Percentiles rank a stretch among this genome's conserved stretches.
Conservation (phyloP, 2,329 filamentous ascomycete species). For the Metarhizium rileyi region DNA sequence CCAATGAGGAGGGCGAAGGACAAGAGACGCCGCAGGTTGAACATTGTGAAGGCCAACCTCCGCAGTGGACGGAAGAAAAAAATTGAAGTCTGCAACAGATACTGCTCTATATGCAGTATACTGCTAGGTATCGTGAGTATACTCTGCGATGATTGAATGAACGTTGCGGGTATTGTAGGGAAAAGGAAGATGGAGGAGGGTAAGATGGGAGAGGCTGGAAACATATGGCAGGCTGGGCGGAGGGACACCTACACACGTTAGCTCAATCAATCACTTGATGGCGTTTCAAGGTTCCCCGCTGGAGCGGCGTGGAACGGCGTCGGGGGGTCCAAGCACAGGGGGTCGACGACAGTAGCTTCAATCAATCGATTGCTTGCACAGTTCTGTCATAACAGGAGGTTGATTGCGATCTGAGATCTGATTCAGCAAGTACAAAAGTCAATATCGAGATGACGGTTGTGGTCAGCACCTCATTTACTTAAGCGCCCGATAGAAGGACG, state of each 20-base stretch:
- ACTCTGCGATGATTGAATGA: background rate
- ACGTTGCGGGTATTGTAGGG: constrained; percentile 8
- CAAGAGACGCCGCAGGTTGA: constrained; percentile 61
- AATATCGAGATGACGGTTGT: too few species aligned
- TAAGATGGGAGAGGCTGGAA: background rate
- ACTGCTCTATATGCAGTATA: background rate
- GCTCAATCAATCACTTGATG: background rate
- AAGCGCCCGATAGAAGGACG: too few species aligned
- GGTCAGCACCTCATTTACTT: too few species aligned
- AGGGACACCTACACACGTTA: constrained; percentile 13
- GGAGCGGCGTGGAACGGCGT: constrained; percentile 4
- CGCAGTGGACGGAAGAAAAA: constrained; percentile 61
- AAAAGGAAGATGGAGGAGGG: background rate
- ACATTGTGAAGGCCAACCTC: constrained; percentile 58
- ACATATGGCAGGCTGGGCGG: background rate
- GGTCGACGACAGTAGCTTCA: background rate
- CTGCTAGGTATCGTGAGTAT: background rate
- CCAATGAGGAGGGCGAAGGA: constrained; percentile 69
- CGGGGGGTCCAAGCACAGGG: background rate
- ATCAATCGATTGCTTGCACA: too few species aligned
- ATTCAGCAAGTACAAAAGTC: too few species aligned
- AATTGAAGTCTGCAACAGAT: constrained; percentile 61
- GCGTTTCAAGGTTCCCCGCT: constrained; percentile 13
- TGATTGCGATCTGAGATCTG: too few species aligned
- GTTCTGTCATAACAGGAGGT: too few species aligned